Conservation (phyloP, 345 rosid species). For the Dipteronia sinensis region DNA sequence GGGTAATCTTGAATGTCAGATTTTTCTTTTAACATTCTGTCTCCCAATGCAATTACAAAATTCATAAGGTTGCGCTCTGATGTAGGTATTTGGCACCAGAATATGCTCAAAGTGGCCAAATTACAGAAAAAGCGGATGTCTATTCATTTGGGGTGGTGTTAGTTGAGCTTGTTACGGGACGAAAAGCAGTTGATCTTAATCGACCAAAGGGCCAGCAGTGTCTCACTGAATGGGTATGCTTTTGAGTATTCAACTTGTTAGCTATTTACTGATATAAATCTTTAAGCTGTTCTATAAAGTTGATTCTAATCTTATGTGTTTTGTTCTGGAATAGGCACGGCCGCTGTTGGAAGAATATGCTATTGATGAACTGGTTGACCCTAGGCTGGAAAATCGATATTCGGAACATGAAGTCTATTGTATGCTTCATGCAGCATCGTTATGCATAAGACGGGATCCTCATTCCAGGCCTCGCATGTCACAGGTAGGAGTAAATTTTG, state of each 20-base stretch:
- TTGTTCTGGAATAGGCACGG: conserved; percentile 66
- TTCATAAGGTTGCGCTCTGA: conserved; percentile 14
- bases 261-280: not conserved
- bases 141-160: conserved; percentile 97
- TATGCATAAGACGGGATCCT: conserved; percentile 89
- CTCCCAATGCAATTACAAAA: not conserved
- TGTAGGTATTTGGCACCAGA: conserved; percentile 98
- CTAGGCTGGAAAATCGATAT: conserved; percentile 55
- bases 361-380: conserved; percentile 80
- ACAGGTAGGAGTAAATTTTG: conserved; percentile 55
- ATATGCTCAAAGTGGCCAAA: conserved; percentile 97
- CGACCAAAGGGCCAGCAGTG: conserved; percentile 98
- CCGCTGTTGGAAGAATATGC: conserved; percentile 89
- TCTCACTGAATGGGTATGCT: conserved; percentile 93
- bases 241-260: conserved; percentile 13
- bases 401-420: conserved; percentile 84
- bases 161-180: conserved; percentile 94
- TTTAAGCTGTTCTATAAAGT: not conserved
- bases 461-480: conserved; percentile 96
- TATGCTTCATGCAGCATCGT: conserved; percentile 95
- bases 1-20: conserved; percentile 56
- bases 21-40: conserved; percentile 15
- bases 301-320: not conserved
- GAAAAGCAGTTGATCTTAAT: conserved; percentile 90
- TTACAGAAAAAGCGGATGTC: conserved; percentile 97